phyloP scores from a whole-genome alignment of 2,329 filamentous ascomycete genomes.

The Sporothrix pallida region DNA sequence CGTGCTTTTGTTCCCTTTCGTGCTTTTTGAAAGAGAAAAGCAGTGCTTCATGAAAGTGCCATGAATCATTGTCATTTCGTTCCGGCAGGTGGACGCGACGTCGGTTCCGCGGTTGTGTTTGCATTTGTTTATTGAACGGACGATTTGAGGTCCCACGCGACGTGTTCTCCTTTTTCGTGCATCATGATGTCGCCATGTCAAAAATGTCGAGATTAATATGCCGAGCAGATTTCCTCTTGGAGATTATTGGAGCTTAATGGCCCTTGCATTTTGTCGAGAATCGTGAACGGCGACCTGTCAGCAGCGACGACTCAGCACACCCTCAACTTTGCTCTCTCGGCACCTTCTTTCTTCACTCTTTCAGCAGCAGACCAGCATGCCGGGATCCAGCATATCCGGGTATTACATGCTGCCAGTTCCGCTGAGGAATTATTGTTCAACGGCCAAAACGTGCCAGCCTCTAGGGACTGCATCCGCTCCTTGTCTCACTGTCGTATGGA shows the following conservation, averaged over 20 bases:
- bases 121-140: too few relatives aligned
- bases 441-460: not conserved
- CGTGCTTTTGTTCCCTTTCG: too few relatives aligned
- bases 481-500: conserved; percentile 3
- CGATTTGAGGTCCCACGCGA: not conserved
- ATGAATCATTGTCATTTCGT: not conserved
- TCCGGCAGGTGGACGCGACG: not conserved
- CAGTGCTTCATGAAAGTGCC: not conserved
- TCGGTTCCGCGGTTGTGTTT: not conserved
- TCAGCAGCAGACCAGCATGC: not conserved
- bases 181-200: not conserved
- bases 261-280: not conserved
- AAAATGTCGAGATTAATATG: not conserved
- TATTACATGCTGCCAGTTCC: not conserved
- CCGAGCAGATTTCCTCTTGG: not conserved
- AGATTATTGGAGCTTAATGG: not conserved
- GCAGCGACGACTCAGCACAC: not conserved
- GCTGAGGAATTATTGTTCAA: not conserved
- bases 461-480: conserved; percentile 14
- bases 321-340: too few relatives aligned
- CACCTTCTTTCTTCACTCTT: not conserved
- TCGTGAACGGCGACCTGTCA: not conserved
- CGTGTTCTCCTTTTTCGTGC: conserved; percentile 3
- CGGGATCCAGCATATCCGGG: not conserved
- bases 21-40: not conserved